Evolutionary conservation across 2,329 filamentous ascomycete genomes (phyloP), one percentile per base, ranked within the genome.

Genomic region (Hysterium pulicare): DNA sequence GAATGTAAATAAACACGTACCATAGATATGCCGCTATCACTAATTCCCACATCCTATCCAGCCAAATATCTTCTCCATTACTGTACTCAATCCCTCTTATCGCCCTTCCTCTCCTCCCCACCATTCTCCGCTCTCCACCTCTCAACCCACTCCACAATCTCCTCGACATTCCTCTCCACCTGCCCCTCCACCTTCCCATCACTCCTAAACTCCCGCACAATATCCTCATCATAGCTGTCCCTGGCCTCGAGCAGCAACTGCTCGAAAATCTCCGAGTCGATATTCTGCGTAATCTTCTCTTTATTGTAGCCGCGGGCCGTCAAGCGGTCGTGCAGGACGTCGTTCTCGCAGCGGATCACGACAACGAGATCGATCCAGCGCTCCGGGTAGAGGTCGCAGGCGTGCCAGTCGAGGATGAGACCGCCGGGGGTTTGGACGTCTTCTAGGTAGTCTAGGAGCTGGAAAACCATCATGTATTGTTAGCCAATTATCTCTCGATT

Each of bases 251-350:
- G 85, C 16, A 95, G 74, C 42, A 98, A 72, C 20, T 97, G 88
- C 61, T 95, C 86, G 84, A 98, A 97, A 62, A 98, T 97, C 72
- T 98, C 93, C 22, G 88, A 86, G 67, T 98, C 93, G 46, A 98
- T 74, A 62, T 98, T 98, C 68, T 97, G 93, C 66, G 97, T 87
- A 33, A 98, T 73, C 68, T 98, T 98, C 49, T 79, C 77, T 61
- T 93, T 87, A 48, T 81, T 77, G 66, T 96, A 96, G 48, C 88
- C 86, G 52, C 90, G 79, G 32, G 79, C 79, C 41, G 78, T 81
- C 41, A 98, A 71, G 40, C 93, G 81, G 66, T 98, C 93, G 62
- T 93, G 97, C 2, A 95, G 77, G 11, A 85, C 73, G 16, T 79
- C 81, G 15, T 88, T 90, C 55, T 93, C 83, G 42, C 87, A 88